Evolutionary conservation across 768 basidiomycete genomes (phyloP), one percentile per base, ranked within the genome.

Genomic region (Russula virescens): DNA sequence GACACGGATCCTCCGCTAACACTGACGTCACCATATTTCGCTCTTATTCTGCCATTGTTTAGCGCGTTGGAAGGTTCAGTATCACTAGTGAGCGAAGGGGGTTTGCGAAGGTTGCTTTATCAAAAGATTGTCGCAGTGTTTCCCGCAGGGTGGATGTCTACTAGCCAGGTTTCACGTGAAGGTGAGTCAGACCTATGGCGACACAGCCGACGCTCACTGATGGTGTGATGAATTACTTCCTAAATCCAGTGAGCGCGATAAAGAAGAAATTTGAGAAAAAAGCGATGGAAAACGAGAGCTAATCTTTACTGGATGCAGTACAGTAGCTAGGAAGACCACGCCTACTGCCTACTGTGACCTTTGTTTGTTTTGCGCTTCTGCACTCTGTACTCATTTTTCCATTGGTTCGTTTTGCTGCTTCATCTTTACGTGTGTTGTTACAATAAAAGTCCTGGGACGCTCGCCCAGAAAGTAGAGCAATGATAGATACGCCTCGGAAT

Each of bases 81-180:
- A 47, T 78, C 86, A 47, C 82, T 83, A 70, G 84, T 93, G 7
- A 91, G 89, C 68, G 88, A 91, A 67, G 91, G 94, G 73, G 89
- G 88, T 1, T 74, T 86, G 66, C 78, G 91, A 55, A 95, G 94
- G 77, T 75, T 78, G 7, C 73, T 94, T 9, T 95, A 94, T 75
- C 86, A 91, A 72, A 89, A 86, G 85, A 91, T 94, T 61, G 87
- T 92, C 0, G 81, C 80, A 19, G 84, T 83, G 1, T 94, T 90
- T 73, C 91, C 91, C 0, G 78, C 85, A 0, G 89, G 89, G 14
- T 94, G 91, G 91, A 84, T 93, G 76, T 84, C 86, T 31, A 90
- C 89, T 3, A 88, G 90, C 3, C 88, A 91, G 72, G 89, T 94
- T 63, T 91, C 89, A 38, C 80, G 91, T 69, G 91, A 94, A 79